Evolutionary conservation across 495 filamentous ascomycete species (phyloP), one percentile per base, ranked within the genome.

Genomic region (Talaromyces nanjingensis): DNA sequence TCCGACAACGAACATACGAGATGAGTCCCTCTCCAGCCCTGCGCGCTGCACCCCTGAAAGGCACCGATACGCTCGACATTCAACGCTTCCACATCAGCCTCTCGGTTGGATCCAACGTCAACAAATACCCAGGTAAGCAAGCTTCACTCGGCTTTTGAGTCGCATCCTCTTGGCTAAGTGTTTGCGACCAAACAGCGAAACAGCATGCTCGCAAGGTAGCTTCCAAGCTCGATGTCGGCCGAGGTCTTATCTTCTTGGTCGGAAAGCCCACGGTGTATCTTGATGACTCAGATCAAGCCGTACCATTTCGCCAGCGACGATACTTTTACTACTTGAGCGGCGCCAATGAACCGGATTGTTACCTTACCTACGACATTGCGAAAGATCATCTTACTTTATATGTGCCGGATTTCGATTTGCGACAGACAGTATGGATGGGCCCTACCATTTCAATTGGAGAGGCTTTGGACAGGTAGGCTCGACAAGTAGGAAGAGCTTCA

Each of bases 311-410:
- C 64, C 94, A 98, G 74, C 87, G 93, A 66, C 88, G 94, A 60
- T 89, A 87, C 73, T 98, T 98, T 78, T 96, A 89, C 84, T 98
- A 98, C 74, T 81, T 98, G 34, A 89, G 89, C 53, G 96, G 96
- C 68, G 92, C 89, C 67, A 78, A 86, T 45, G 82, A 92, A 54
- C 83, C 91, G 31, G 92, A 97, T 75, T 92, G 87, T 75, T 87
- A 88, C 74, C 78, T 92, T 59, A 87, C 91, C 60, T 96, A 98
- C 81, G 87, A 94, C 71, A 86, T 97, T 62, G 75, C 79, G 45
- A 82, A 79, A 20, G 79, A 83, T 63, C 84, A 85, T 56, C 84
- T 92, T 37, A 96, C 91, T 1, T 87, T 98, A 60, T 98, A 90
- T 78, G 94, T 98, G 64, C 96, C 94, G 2, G 87, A 92, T n/a